phyloP scores from a whole-genome alignment of 2,329 filamentous ascomycete genomes.

The Paraphoma sp. region DNA sequence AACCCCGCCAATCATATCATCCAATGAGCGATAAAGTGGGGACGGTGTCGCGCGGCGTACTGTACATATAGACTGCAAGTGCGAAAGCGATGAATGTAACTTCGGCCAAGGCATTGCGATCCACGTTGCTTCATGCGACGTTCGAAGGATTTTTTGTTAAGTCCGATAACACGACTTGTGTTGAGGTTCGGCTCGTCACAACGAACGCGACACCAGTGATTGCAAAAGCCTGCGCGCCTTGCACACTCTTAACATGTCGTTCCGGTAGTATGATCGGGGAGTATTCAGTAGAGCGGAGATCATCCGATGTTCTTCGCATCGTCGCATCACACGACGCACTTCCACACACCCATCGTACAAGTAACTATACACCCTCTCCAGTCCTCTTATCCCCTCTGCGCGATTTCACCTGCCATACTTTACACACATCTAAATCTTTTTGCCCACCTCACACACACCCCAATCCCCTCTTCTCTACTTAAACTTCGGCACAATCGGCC shows the following conservation, averaged over 20 bases:
- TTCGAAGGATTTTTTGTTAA: neutral
- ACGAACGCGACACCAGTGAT: too few relatives aligned
- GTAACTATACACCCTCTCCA: neutral
- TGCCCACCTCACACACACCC: too few relatives aligned
- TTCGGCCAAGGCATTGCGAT: too few relatives aligned
- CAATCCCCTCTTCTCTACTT: neutral
- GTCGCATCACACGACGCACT: neutral
- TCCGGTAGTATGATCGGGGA: neutral
- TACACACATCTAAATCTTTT: neutral
- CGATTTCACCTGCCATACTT: neutral
- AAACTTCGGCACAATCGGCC: constrained; percentile 17
- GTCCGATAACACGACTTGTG: neutral
- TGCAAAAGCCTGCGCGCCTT: too few relatives aligned
- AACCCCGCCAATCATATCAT: neutral
- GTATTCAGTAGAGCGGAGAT: neutral
- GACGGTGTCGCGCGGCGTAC: too few relatives aligned
- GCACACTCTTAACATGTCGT: too few relatives aligned
- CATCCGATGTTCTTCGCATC: neutral
- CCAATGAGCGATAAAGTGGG: too few relatives aligned
- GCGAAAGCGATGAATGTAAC: too few relatives aligned
- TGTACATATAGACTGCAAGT: too few relatives aligned
- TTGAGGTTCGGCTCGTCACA: too few relatives aligned
- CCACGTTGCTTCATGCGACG: too few relatives aligned
- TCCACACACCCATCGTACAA: neutral
- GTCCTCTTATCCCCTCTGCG: neutral